These are phyloP conservation scores for Leccinum boreale DNA, from an alignment of 768 basidiomycete species.

Conservation along the genomic window DNA sequence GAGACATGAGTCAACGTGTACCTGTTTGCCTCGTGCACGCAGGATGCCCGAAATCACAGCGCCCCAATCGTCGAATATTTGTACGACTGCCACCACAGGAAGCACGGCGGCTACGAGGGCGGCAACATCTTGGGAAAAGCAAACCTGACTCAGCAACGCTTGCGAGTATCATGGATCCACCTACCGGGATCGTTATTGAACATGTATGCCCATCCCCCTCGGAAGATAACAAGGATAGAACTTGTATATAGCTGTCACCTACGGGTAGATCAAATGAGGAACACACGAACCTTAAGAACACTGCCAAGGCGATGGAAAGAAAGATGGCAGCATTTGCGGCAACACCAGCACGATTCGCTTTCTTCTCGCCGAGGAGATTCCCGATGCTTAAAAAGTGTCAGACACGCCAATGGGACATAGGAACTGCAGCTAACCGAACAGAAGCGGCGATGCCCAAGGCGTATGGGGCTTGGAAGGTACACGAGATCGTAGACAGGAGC, in stretches of 20 bases:
- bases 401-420: not conserved
- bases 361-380: conserved; percentile 81
- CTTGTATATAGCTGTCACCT: conserved; percentile 28
- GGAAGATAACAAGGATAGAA: conserved; percentile 54
- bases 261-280: not conserved
- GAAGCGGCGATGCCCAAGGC: conserved; percentile 79
- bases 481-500: conserved; percentile 68
- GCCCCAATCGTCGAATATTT: conserved; percentile 75
- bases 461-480: conserved; percentile 80
- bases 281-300: conserved; percentile 52
- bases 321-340: conserved; percentile 65
- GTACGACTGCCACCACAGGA: conserved; percentile 75
- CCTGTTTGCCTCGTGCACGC: conserved; percentile 79
- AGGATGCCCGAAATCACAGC: conserved; percentile 78
- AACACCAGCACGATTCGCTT: conserved; percentile 66
- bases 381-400: conserved; percentile 55
- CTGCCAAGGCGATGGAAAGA: conserved; percentile 57
- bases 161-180: not conserved
- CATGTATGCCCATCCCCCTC: conserved; percentile 66
- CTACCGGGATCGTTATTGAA: conserved; percentile 69
- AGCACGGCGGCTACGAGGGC: conserved; percentile 56
- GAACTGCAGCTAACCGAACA: conserved; percentile 55
- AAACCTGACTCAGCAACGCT: not conserved
- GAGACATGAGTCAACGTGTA: conserved; percentile 13
- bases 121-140: conserved; percentile 18